These are phyloP conservation scores for Plantago major DNA, from an alignment of 257 asterid species.

Conservation along the genomic window DNA sequence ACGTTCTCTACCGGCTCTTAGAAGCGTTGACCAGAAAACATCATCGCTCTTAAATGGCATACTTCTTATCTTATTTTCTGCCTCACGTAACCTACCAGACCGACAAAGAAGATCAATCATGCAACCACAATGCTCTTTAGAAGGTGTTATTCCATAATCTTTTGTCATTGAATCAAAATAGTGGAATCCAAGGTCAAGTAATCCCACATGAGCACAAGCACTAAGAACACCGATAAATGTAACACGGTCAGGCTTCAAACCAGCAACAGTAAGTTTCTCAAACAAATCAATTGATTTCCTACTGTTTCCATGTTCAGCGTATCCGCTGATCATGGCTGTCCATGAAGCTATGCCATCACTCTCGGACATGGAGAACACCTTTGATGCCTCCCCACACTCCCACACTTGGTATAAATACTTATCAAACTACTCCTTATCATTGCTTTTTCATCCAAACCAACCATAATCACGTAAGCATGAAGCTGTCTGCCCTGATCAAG, in stretches of 20 bases:
- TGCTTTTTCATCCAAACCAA: conserved; percentile 59
- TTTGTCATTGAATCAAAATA: conserved; percentile 61
- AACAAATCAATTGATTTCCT: conserved; percentile 72
- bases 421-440: conserved; percentile 55
- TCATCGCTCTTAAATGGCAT: conserved; percentile 74
- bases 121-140: conserved; percentile 87
- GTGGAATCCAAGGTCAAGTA: conserved; percentile 60
- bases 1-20: conserved; percentile 69
- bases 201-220: conserved; percentile 86
- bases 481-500: conserved; percentile 84
- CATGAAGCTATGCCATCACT: conserved; percentile 66
- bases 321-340: conserved; percentile 92
- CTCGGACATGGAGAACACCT: conserved; percentile 34
- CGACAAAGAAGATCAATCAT: conserved; percentile 90
- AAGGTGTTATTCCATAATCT: conserved; percentile 46
- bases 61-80: conserved; percentile 61
- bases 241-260: conserved; percentile 70
- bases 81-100: conserved; percentile 72
- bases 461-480: conserved; percentile 61
- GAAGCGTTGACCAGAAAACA: conserved; percentile 83
- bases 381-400: conserved; percentile 65
- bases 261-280: conserved; percentile 40
- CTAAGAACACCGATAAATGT: conserved; percentile 77
- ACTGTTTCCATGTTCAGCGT: conserved; percentile 85
- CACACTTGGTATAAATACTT: conserved; percentile 82